Percentiles rank a stretch among this genome's conserved stretches.
These are phyloP conservation scores for Eremothecium gossypii DNA, from an alignment of 1,139 yeast genomes.

Conservation along the genomic window DNA sequence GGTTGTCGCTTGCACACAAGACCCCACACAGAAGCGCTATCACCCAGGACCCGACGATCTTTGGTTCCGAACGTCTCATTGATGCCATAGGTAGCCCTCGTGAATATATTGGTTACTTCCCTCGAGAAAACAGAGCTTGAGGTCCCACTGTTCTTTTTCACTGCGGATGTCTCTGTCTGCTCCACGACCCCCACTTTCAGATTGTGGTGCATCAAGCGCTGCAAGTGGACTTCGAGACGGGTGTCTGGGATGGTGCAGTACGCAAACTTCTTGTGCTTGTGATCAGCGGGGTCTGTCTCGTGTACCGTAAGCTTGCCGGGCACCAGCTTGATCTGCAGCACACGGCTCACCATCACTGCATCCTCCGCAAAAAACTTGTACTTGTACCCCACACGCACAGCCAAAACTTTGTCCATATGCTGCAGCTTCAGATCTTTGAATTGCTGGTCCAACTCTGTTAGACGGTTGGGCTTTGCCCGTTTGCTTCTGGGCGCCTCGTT, in stretches of 20 bases:
- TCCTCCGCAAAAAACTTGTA: slow-evolving; percentile 81
- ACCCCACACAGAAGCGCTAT: slow-evolving; percentile 25
- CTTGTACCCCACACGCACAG: slow-evolving; percentile 86
- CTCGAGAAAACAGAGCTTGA: slow-evolving; percentile 51
- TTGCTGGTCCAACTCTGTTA: slow-evolving; percentile 79
- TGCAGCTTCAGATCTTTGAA: slow-evolving; percentile 51
- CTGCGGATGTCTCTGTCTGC: slow-evolving; percentile 74
- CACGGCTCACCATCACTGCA: slow-evolving; percentile 58
- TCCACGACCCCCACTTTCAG: slow-evolving; percentile 79
- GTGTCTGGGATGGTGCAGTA: slow-evolving; percentile 80
- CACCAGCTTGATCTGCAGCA: slow-evolving; percentile 61
- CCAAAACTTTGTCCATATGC: slow-evolving; percentile 58
- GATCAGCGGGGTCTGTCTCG: slow-evolving; percentile 36
- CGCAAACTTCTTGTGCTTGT: slow-evolving; percentile 51
- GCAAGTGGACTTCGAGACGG: slow-evolving; percentile 64
- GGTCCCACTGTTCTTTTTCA: slow-evolving; percentile 38
- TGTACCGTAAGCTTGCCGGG: slow-evolving; percentile 53
- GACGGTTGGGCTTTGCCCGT: slow-evolving; percentile 20
- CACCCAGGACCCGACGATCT: slow-evolving; percentile 25
- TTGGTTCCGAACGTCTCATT: slow-evolving; percentile 37
- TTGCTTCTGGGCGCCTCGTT: slow-evolving; percentile 8
- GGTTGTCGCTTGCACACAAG: slow-evolving; percentile 7
- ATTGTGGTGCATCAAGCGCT: slow-evolving; percentile 53
- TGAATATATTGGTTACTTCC: slow-evolving; percentile 60
- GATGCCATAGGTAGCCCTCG: slow-evolving; percentile 68